Percentiles rank a stretch among this genome's conserved stretches.
Conservation (phyloP, 139 green algal species). For the Bryopsis sp. region DNA sequence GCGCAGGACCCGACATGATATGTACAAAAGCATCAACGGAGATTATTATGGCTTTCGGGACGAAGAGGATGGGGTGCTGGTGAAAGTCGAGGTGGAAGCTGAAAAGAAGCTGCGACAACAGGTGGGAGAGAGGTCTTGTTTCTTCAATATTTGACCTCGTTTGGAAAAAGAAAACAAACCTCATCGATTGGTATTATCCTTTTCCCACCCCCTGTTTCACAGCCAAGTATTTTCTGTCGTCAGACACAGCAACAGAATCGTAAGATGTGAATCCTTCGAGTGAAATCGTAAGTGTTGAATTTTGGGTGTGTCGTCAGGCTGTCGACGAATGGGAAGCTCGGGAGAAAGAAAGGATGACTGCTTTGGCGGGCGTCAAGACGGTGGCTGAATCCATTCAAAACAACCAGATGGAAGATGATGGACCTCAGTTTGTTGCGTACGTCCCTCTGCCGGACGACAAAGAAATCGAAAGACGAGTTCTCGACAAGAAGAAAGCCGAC, state of each 20-base stretch:
- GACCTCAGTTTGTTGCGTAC: constrained; percentile 75
- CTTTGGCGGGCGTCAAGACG: neutral
- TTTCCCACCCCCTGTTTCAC: neutral
- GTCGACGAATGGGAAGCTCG: constrained; percentile 62
- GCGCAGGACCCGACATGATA: constrained; percentile 59
- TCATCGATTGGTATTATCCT: constrained; percentile 1
- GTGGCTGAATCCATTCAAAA: constrained; percentile 3
- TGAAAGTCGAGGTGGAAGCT: constrained; percentile 62
- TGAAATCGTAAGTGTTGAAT: neutral
- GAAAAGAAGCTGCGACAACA: constrained; percentile 49
- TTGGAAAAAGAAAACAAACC: no score
- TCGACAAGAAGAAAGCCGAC: constrained; percentile 89
- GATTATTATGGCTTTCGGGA: constrained; percentile 98
- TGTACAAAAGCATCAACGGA: constrained; percentile 81
- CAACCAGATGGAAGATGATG: constrained; percentile 15
- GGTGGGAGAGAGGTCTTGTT: constrained; percentile 23
- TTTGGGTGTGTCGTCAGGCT: constrained; percentile 31
- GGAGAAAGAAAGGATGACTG: constrained; percentile 47
- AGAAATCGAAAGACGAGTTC: constrained; percentile 81
- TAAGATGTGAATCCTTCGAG: neutral
- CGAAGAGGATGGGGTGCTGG: constrained; percentile 86
- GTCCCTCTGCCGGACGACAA: constrained; percentile 86
- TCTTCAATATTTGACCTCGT: neutral
- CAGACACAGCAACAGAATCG: no score
- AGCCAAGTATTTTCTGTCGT: no score